Base-by-base conservation (phyloP, 2,329 filamentous ascomycete species). In the Neonectria ditissima region DNA sequence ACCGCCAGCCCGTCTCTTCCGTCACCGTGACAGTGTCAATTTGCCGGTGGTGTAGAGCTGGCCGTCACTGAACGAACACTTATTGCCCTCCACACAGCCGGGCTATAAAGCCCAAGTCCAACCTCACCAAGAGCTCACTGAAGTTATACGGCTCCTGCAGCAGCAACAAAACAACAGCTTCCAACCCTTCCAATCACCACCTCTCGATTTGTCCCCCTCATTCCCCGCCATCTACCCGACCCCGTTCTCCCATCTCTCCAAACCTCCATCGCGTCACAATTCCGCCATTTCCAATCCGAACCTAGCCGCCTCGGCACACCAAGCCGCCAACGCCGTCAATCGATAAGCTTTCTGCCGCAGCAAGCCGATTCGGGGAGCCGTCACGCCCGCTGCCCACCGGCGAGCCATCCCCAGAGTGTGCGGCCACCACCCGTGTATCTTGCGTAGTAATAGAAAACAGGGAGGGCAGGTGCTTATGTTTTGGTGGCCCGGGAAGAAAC, bases 241-340 rank as follows among this genome's bases (percentile, higher is more conserved):
- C 32, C 18, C 34, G 37, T 61, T 53, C 34, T 37, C 34, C 34
- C 34, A 53, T 48, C 52, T 48, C 44, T 30, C 32, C 4, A 47
- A 47, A 22, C 39, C 24, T 43, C 56, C 56, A 53, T 47, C 63
- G 67, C 63, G 61, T 69, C 55, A 64, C 63, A 65, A 60, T 72
- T 74, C 70, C 71, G 71, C 70, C 41, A 73, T 73, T 72, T 71
- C 63, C 69, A 74, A 74, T 74, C 72, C 72, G 72, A 74, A 73
- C 68, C 66, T 74, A 73, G 65, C 72, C 72, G 72, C 68, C 65
- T 58, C 65, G 55, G 65, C 58, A 59, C 54, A 63, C 57, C 22
- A n/a, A 34, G 48, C 52, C 66, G 62, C 67, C 65, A 65, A 47
- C 59, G 48, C 53, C 56, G 51, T 58, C n/a, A 56, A 69, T 69